These are phyloP conservation scores for Cercospora citrullina DNA, from an alignment of 2,329 filamentous ascomycete genomes.

Conservation along the genomic window DNA sequence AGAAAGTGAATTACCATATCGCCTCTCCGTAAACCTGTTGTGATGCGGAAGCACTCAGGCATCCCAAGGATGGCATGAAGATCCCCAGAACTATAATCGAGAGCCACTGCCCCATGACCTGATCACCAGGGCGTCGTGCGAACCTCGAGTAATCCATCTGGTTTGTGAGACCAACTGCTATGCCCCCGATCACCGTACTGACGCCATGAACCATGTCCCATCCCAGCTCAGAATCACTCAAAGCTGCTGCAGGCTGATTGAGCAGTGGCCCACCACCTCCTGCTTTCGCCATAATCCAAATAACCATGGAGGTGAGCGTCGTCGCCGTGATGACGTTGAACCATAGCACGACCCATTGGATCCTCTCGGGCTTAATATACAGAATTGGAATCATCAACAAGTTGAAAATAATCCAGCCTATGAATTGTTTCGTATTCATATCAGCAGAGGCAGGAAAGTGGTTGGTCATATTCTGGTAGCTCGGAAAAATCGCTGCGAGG, in stretches of 20 bases:
- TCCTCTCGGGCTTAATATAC: slow-evolving; percentile 47
- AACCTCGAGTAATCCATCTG: slow-evolving; percentile 42
- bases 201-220: slow-evolving; percentile 43
- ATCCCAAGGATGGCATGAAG: slow-evolving; percentile 55
- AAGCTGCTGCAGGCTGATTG: slow-evolving; percentile 30
- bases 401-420: slow-evolving; percentile 49
- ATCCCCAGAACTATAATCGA: slow-evolving; percentile 53
- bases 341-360: slow-evolving; percentile 44
- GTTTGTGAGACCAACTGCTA: slow-evolving; percentile 50
- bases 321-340: slow-evolving; percentile 52
- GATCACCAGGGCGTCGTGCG: slow-evolving; percentile 41
- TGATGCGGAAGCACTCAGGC: slow-evolving; percentile 58
- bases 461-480: slow-evolving; percentile 56
- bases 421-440: slow-evolving; percentile 50
- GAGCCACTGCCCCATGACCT: slow-evolving; percentile 49
- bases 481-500: slow-evolving; percentile 59
- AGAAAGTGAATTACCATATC: slow-evolving; percentile 45
- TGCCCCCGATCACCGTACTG: slow-evolving; percentile 47
- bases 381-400: slow-evolving; percentile 49
- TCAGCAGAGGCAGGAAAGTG: slow-evolving; percentile 49
- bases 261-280: slow-evolving; percentile 50
- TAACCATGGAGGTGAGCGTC: slow-evolving; percentile 49
- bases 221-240: slow-evolving; percentile 44
- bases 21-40: slow-evolving; percentile 54
- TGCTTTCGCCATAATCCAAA: slow-evolving; percentile 61